A percentile compares a stretch with the other conserved stretches of the same genome.
Evolutionary conservation across 2,329 filamentous ascomycete species (phyloP).

Genomic region (Verticillium zaregamsianum): DNA sequence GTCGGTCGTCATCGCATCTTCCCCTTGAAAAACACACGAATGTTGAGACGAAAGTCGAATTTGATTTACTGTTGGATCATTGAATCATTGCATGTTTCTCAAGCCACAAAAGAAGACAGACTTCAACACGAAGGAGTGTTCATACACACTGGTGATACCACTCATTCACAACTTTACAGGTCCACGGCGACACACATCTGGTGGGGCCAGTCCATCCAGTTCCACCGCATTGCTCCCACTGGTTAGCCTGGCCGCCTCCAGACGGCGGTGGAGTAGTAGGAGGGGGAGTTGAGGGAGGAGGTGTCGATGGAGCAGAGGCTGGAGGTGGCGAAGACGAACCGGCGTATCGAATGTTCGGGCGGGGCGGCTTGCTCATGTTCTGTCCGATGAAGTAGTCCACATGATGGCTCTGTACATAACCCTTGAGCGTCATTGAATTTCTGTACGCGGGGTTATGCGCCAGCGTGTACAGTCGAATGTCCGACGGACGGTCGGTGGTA

Average conservation of each 20-base stretch:
- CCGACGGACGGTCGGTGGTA: slow-evolving; percentile 14
- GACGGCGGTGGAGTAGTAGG: not conserved
- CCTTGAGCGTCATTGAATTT: slow-evolving; percentile 19
- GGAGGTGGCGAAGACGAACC: not conserved
- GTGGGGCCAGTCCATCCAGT: slow-evolving; percentile 16
- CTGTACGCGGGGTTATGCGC: slow-evolving; percentile 20
- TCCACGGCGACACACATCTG: slow-evolving; percentile 15
- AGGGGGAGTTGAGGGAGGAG: not conserved
- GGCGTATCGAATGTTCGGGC: slow-evolving; percentile 8
- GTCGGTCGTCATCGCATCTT: not conserved
- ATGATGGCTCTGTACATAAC: slow-evolving; percentile 17
- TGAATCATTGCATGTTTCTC: too few relatives aligned
- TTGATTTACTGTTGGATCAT: too few relatives aligned
- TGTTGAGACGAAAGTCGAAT: not conserved
- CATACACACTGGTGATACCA: slow-evolving; percentile 18
- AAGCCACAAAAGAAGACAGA: not conserved
- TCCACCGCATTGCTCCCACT: slow-evolving; percentile 15
- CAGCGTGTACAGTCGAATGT: slow-evolving; percentile 17
- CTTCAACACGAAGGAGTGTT: not conserved
- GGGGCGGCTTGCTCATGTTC: slow-evolving; percentile 12
- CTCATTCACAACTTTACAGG: slow-evolving; percentile 12
- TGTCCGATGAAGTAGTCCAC: slow-evolving; percentile 17
- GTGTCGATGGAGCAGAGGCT: not conserved
- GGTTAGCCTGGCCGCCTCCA: slow-evolving; percentile 6
- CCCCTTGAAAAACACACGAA: too few relatives aligned